Evolutionary conservation across 1,284 basidiomycete genomes (phyloP), one percentile per base, ranked within the genome.

Genomic region (Irpex lacteus): DNA sequence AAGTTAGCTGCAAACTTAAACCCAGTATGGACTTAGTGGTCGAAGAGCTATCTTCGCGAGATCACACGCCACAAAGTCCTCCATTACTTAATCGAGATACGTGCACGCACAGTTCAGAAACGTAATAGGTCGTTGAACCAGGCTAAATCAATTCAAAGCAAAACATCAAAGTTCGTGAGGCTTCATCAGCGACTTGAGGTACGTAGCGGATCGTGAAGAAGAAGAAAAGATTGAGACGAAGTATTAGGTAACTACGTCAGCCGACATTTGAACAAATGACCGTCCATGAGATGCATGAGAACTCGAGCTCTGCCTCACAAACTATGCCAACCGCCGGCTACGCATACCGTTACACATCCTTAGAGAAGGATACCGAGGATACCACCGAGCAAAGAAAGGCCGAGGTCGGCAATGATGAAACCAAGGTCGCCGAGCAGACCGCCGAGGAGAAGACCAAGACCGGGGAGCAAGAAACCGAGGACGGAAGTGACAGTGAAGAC

Each of bases 401-500:
- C 70, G 63, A 73, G 70, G 60, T 63, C 56, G 59, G 65, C 32
- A 63, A 71, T 63, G 64, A 69, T 56, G 58, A 64, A 61, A 18
- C 67, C 15, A 50, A 71, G 36, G 54, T 18, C 40, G 54, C 50
- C 52, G 57, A 70, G 47, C 56, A 71, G 67, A 59, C 64, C 63
- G 15, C 67, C 61, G 60, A 72, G 61, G 64, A 67, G 54, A 52
- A 64, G 60, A 18, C 66, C 9, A 52, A 72, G 34, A 50, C 18
- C 50, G 57, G 40, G 47, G 55, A 70, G 49, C 52, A 71, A 67
- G 62, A 65, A 61, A 15, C 70, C 67, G 59, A 76, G 71, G 47
- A 73, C 67, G 9, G 63, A 34, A 61, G 79, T 60, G 60, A 80
- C 72, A 18, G 69, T 65, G 9, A 63, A 63, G 18, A 81, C 66